phyloP scores from a whole-genome alignment of 345 rosid genomes.

The Dipteronia dyeriana region DNA sequence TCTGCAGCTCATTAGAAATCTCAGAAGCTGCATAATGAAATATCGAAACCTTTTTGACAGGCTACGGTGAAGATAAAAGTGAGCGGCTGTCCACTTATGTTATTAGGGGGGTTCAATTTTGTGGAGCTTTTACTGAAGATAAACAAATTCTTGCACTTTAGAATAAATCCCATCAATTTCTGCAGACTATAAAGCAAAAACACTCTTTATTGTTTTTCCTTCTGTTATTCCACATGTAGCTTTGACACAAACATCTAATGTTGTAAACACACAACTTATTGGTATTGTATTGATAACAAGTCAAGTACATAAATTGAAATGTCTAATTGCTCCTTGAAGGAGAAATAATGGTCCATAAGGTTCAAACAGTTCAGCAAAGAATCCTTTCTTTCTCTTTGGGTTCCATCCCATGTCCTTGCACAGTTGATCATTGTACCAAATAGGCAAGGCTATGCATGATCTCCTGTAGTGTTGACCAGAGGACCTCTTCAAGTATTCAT shows the following conservation, averaged over 20 bases:
- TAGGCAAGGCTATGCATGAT: conserved; percentile 38
- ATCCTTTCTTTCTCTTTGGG: conserved; percentile 42
- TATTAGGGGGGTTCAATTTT: too few species aligned
- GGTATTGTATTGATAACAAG: background rate
- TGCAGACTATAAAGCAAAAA: background rate
- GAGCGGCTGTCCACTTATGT: too few species aligned
- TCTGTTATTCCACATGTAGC: background rate
- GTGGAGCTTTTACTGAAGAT: background rate
- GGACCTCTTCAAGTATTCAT: conserved; percentile 31
- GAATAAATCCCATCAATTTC: background rate
- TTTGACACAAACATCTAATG: background rate
- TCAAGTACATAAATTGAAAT: background rate
- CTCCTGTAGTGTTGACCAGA: conserved; percentile 31
- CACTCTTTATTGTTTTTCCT: background rate
- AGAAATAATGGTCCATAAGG: conserved; percentile 48
- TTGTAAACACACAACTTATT: background rate
- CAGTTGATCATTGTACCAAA: conserved; percentile 46
- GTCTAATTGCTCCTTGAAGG: background rate
- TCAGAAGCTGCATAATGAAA: too few species aligned
- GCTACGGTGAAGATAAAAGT: too few species aligned
- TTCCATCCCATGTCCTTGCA: conserved; percentile 55
- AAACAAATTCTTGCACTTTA: background rate
- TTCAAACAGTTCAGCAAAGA: conserved; percentile 38
- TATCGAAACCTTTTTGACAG: too few species aligned
- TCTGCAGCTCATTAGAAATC: too few species aligned